These are phyloP conservation scores for Carex sylvatica DNA, from an alignment of 202 grass and related monocot species.

Conservation along the genomic window DNA sequence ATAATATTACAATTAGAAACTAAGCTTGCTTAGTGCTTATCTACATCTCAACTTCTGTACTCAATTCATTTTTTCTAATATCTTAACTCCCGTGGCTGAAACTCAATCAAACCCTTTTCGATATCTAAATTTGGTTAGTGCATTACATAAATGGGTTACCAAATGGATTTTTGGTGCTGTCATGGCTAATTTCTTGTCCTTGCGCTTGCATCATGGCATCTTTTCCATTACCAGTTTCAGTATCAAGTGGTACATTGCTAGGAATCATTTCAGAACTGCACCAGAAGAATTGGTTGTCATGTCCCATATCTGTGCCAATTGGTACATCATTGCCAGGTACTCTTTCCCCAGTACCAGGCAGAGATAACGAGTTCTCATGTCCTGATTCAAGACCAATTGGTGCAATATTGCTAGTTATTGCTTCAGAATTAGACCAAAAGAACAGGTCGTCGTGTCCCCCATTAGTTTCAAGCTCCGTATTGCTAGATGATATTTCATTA, in stretches of 20 bases:
- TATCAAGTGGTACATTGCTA: slow-evolving; percentile 16
- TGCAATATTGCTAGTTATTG: neutral
- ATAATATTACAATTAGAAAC: neutral
- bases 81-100: neutral
- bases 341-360: neutral
- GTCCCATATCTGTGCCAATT: slow-evolving; percentile 6
- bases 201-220: slow-evolving; percentile 23
- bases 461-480: neutral
- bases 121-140: neutral
- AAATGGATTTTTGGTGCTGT: slow-evolving; percentile 31
- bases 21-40: neutral
- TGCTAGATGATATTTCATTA: neutral
- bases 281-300: slow-evolving; percentile 2
- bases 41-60: neutral
- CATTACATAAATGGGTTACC: slow-evolving; percentile 32
- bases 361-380: neutral
- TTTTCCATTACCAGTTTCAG: slow-evolving; percentile 14
- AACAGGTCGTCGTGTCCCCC: neutral
- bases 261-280: neutral
- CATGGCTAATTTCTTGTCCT: slow-evolving; percentile 14
- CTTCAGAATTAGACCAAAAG: slow-evolving; percentile 3
- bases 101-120: neutral
- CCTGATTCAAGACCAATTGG: neutral
- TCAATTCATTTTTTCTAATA: neutral
- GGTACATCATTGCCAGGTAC: neutral